Evolutionary conservation across 2,329 filamentous ascomycete species (phyloP), one percentile per base, ranked within the genome.

Genomic region (Bipolaris gigantea): DNA sequence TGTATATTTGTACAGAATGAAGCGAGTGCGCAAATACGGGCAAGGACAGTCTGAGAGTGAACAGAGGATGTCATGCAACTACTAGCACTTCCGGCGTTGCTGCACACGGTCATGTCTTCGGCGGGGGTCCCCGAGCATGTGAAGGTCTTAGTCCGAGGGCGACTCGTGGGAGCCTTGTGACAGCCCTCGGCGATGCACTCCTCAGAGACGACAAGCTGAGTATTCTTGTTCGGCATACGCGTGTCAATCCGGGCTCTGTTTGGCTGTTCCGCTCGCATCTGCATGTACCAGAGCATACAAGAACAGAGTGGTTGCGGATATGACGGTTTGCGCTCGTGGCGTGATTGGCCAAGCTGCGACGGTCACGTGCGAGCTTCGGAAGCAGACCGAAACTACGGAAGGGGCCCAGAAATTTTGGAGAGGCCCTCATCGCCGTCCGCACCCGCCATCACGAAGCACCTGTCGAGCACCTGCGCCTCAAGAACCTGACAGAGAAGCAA

Each of bases 401-500:
- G 66, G 66, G 65, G 52, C 62, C 61, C 61, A 64, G 55, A 67
- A 66, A 50, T 67, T 64, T 64, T 63, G 54, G 58, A 53, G 38
- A 53, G 50, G 55, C 38, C 50, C 55, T 57, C 52, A 47, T 58
- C 53, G 57, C 50, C 54, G 43, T 51, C 54, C 45, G 52, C 62
- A 56, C 50, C 54, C 59, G 55, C 55, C 59, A 50, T 59, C 42
- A 42, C 48, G 25, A 34, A 50, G 19, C 33, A 16, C 39, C 18
- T 36, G 33, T 13, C 39, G n/a, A 35, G 43, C 32, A 36, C 33
- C 33, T 16, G 15, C 36, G 30, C 27, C 23, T 30, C 11, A n/a
- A 5, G 27, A 10, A 5, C 9, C 32, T 15, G 21, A 36, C 16
- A n/a, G 19, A 27, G 21, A 23, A 18, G 18, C 30, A 4, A 23